These are phyloP conservation scores for Diaporthe sp. DNA, from an alignment of 2,329 filamentous ascomycete genomes.

Conservation along the genomic window DNA sequence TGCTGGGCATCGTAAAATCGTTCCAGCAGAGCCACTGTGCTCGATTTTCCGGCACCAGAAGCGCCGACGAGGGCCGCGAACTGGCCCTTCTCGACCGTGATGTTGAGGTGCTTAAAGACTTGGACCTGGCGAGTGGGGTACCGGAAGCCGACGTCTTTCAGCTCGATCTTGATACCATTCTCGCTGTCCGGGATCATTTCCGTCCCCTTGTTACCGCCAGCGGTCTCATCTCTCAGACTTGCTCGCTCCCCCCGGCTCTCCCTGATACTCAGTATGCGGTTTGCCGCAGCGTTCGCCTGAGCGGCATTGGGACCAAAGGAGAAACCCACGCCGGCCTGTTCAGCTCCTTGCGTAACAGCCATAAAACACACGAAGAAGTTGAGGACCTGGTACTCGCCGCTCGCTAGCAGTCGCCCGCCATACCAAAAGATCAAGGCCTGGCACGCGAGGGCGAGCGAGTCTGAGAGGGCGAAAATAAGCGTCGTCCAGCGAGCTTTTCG, in stretches of 20 bases:
- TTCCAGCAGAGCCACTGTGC: slow-evolving; percentile 75
- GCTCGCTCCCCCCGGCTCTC: slow-evolving; percentile 48
- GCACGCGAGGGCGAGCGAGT: slow-evolving; percentile 75
- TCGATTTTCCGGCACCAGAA: slow-evolving; percentile 81
- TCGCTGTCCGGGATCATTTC: slow-evolving; percentile 60
- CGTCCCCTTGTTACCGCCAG: slow-evolving; percentile 46
- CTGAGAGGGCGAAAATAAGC: slow-evolving; percentile 77
- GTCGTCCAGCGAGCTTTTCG: slow-evolving; percentile 73
- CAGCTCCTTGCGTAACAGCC: slow-evolving; percentile 76
- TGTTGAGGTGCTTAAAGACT: slow-evolving; percentile 72
- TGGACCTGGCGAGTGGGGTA: slow-evolving; percentile 71
- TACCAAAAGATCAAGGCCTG: slow-evolving; percentile 78
- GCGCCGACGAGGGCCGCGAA: slow-evolving; percentile 80
- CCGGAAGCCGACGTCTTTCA: slow-evolving; percentile 70
- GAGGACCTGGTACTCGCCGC: slow-evolving; percentile 61
- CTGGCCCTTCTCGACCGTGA: slow-evolving; percentile 77
- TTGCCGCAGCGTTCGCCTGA: slow-evolving; percentile 70
- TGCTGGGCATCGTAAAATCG: slow-evolving; percentile 78
- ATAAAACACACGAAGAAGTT: slow-evolving; percentile 73
- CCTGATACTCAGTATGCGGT: slow-evolving; percentile 69
- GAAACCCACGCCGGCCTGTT: slow-evolving; percentile 77
- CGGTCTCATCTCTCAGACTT: background rate
- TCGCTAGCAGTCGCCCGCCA: slow-evolving; percentile 70
- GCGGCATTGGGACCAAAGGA: slow-evolving; percentile 76
- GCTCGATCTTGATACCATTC: slow-evolving; percentile 69